Conservation (phyloP, 2,329 filamentous ascomycete species). For the Fusarium sp. region DNA sequence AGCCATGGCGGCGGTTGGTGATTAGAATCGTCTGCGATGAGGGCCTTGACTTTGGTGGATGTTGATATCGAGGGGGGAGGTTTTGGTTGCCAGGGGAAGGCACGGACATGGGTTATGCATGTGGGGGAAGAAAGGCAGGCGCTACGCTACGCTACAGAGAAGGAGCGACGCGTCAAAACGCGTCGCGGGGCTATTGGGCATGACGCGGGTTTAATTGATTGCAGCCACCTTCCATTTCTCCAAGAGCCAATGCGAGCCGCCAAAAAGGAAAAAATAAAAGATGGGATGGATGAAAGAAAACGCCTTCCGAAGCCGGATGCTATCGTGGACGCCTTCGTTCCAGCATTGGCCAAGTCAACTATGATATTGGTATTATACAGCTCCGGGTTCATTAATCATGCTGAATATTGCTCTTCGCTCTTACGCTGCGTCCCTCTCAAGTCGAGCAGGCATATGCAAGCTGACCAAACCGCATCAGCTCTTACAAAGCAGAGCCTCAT, state of each 20-base stretch:
- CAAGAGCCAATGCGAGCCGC: background rate
- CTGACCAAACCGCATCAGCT: background rate
- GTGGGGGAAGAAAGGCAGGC: slow-evolving; percentile 20
- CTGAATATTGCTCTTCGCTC: background rate
- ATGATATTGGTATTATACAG: background rate
- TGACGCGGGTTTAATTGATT: slow-evolving; percentile 56
- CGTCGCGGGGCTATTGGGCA: slow-evolving; percentile 46
- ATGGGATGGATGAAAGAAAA: background rate
- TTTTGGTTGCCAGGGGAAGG: slow-evolving; percentile 39
- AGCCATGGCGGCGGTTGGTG: slow-evolving; percentile 54
- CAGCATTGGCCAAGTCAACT: background rate
- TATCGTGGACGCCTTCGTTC: background rate
- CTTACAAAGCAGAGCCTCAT: background rate
- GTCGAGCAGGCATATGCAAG: background rate
- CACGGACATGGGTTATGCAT: slow-evolving; percentile 24
- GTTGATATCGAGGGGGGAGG: slow-evolving; percentile 36
- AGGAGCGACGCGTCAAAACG: slow-evolving; percentile 45
- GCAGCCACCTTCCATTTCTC: slow-evolving; percentile 35
- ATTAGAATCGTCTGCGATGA: background rate
- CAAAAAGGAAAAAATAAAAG: background rate
- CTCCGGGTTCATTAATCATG: background rate
- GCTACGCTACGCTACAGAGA: background rate
- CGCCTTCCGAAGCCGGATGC: background rate
- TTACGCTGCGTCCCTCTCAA: background rate
- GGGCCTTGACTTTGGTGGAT: slow-evolving; percentile 4